Percentiles rank a stretch among this genome's conserved stretches.
Evolutionary conservation across 1,139 yeast species (phyloP).

Genomic region (Nematodospora anomalae): DNA sequence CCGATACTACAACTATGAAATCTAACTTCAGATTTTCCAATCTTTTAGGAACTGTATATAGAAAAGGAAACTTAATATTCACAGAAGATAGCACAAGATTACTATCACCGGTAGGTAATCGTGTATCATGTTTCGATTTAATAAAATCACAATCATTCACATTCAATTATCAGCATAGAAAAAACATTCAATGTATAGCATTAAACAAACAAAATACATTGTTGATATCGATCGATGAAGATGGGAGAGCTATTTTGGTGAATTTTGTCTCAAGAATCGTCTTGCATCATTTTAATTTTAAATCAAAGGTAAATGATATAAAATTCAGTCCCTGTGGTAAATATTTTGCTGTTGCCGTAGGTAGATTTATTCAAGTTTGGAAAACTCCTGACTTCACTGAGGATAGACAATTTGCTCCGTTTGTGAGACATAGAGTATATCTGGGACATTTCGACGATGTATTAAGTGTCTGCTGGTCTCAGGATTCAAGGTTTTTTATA

Average conservation of each 20-base stretch:
- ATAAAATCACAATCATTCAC: constrained; percentile 85
- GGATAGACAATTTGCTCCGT: constrained; percentile 91
- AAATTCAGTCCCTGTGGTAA: constrained; percentile 89
- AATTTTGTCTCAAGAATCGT: constrained; percentile 83
- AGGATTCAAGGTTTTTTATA: constrained; percentile 82
- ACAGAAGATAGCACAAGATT: constrained; percentile 83
- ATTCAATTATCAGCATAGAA: constrained; percentile 88
- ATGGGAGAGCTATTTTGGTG: constrained; percentile 90
- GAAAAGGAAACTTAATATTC: constrained; percentile 87
- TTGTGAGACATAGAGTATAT: constrained; percentile 83
- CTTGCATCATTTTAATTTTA: constrained; percentile 93
- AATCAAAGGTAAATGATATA: constrained; percentile 69
- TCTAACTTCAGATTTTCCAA: constrained; percentile 69
- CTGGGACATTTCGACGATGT: constrained; percentile 93
- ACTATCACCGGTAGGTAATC: constrained; percentile 90
- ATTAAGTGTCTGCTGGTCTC: constrained; percentile 80
- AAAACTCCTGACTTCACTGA: constrained; percentile 76
- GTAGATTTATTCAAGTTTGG: constrained; percentile 90
- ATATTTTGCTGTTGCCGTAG: constrained; percentile 82
- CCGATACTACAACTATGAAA: constrained; percentile 38
- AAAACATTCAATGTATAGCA: constrained; percentile 77
- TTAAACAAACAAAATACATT: constrained; percentile 80
- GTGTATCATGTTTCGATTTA: constrained; percentile 87
- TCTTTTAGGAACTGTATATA: constrained; percentile 88
- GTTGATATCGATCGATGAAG: constrained; percentile 81